Base-by-base conservation (phyloP, 2,329 filamentous ascomycete genomes). In the Botryotinia globosa region DNA sequence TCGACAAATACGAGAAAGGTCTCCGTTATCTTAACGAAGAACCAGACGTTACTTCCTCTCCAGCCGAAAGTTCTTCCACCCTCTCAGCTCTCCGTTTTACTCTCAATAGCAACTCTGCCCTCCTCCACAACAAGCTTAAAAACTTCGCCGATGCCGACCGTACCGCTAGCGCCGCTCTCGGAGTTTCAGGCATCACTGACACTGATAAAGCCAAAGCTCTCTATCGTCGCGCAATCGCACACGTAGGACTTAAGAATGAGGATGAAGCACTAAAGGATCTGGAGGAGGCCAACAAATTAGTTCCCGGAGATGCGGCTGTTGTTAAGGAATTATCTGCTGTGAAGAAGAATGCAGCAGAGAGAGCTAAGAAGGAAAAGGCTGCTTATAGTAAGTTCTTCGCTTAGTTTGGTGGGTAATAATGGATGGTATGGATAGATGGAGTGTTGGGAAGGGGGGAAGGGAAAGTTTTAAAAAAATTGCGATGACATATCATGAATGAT, bases 1-100 rank as follows among this genome's bases (percentile, higher is more conserved):
- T 98, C 39, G 90, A 91, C 74, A 99, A 99, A 85, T 99, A 99
- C 84, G 90, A 97, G 82, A 99, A 99, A 85, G 94, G 90, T 29
- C 84, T 97, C 74, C 90, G 94, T 78, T 98, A 97, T 82, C 85
- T 97, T 74, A 93, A 95, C 82, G 93, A 97, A 82, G 93, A 94
- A 80, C 91, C 92, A 0, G 89, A 92, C 66, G 83, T 89, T 20
- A 92, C 96, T 59, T 87, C 89, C 63, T 93, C 95, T 77, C 87
- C 91, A 7, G 85, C 88, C 63, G 90, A 91, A 54, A 87, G 91
- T 56, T 90, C 89, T 78, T 82, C 85, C 37, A 87, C 91, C 76
- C 86, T 98, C 74, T 87, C 89, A 73, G 85, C 90, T 54, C 87
- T 98, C 72, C 93, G 94, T 77, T 92, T 98, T 83, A 90, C 90